phyloP scores from a whole-genome alignment of 179 eudicot species.

The Amaranthus tricolor region DNA sequence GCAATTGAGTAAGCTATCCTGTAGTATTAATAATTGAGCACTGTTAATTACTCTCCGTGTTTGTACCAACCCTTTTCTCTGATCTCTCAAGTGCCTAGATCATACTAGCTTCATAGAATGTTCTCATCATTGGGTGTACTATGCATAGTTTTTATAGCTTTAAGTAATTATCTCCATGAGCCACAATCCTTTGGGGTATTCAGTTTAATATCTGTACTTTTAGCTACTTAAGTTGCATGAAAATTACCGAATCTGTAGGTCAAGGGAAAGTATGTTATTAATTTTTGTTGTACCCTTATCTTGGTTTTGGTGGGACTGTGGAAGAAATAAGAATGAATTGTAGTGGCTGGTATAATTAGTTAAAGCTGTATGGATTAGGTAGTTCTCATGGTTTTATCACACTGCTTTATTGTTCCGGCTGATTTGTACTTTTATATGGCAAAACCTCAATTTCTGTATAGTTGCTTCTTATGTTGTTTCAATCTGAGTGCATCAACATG shows the following conservation, averaged over 20 bases:
- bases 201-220: neutral
- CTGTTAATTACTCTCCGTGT: neutral
- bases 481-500: neutral
- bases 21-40: neutral
- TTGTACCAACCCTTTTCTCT: neutral
- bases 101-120: slow-evolving; percentile 3
- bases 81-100: neutral
- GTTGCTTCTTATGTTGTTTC: neutral
- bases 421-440: neutral
- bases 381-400: neutral
- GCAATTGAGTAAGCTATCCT: neutral
- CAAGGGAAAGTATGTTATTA: slow-evolving; percentile 5
- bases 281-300: neutral
- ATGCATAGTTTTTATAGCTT: neutral
- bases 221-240: neutral
- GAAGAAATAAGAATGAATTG: neutral
- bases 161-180: neutral
- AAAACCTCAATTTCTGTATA: neutral
- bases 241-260: neutral
- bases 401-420: neutral
- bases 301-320: neutral
- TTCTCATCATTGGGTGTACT: neutral
- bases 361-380: neutral
- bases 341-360: neutral
- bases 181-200: neutral